phyloP scores from a whole-genome alignment of 2,329 filamentous ascomycete genomes.

The Pseudocercospora vitis region DNA sequence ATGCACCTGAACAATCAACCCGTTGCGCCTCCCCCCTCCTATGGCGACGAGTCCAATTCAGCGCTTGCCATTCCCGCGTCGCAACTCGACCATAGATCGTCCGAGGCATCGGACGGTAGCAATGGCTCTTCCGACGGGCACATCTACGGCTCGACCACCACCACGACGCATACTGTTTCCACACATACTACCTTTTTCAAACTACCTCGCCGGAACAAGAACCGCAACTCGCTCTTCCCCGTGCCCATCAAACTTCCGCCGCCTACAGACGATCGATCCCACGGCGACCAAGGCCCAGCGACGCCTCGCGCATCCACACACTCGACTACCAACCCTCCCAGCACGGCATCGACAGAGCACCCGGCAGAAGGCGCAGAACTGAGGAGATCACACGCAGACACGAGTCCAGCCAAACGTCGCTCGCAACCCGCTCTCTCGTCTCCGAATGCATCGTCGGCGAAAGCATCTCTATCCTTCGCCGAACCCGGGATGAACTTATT shows the following conservation, averaged over 20 bases:
- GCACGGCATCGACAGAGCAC: slow-evolving; percentile 25
- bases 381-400: slow-evolving; percentile 32
- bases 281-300: slow-evolving; percentile 39
- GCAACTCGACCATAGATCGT: slow-evolving; percentile 53
- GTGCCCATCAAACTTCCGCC: slow-evolving; percentile 71
- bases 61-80: slow-evolving; percentile 64
- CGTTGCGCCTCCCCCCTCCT: slow-evolving; percentile 56
- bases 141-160: slow-evolving; percentile 57
- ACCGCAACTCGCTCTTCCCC: slow-evolving; percentile 78
- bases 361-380: slow-evolving; percentile 16
- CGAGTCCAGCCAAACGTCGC: slow-evolving; percentile 29
- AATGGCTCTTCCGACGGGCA: slow-evolving; percentile 57
- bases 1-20: slow-evolving; percentile 41
- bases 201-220: slow-evolving; percentile 73
- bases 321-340: slow-evolving; percentile 27
- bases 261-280: slow-evolving; percentile 48
- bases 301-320: slow-evolving; percentile 41
- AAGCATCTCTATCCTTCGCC: slow-evolving; percentile 47
- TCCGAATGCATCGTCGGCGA: slow-evolving; percentile 54
- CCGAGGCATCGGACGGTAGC: slow-evolving; percentile 85
- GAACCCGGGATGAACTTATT: slow-evolving; percentile 52
- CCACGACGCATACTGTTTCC: slow-evolving; percentile 62
- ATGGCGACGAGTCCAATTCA: slow-evolving; percentile 62
- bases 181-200: slow-evolving; percentile 73
- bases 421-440: slow-evolving; percentile 39